phyloP scores from a whole-genome alignment of 805 yeast genomes.

The Peterozyma toletana region DNA sequence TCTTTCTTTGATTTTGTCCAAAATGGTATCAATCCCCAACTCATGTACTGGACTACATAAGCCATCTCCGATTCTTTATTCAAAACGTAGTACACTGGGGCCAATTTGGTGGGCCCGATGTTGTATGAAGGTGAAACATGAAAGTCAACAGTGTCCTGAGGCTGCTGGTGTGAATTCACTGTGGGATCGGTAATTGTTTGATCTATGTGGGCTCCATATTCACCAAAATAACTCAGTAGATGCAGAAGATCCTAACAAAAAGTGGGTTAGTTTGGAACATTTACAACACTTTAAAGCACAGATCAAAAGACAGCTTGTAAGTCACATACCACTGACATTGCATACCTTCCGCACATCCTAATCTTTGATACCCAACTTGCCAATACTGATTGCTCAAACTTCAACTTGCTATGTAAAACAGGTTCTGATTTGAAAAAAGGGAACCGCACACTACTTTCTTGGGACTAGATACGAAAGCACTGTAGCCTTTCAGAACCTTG shows the following conservation, averaged over 20 bases:
- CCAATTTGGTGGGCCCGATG: constrained; percentile 51
- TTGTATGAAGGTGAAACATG: constrained; percentile 38
- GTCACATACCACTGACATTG: constrained; percentile 17
- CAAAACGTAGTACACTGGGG: constrained; percentile 29
- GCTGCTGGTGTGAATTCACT: too few relatives aligned
- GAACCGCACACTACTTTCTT: too few relatives aligned
- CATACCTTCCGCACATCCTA: constrained; percentile 27
- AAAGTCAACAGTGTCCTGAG: neutral
- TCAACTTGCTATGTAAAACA: too few relatives aligned
- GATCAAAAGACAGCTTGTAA: too few relatives aligned
- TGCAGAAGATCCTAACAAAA: constrained; percentile 28
- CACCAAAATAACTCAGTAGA: constrained; percentile 30
- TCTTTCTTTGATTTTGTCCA: constrained; percentile 43
- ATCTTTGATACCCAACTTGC: too few relatives aligned
- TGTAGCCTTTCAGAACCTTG: too few relatives aligned
- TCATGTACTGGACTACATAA: constrained; percentile 44
- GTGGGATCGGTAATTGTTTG: too few relatives aligned
- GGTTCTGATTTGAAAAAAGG: too few relatives aligned
- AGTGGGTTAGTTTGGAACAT: neutral
- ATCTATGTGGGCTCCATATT: neutral
- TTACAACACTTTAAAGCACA: too few relatives aligned
- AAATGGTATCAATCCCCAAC: constrained; percentile 73
- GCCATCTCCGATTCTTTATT: constrained; percentile 13
- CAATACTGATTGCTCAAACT: too few relatives aligned
- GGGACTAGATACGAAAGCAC: too few relatives aligned